phyloP scores from a whole-genome alignment of 2,329 filamentous ascomycete genomes.

The Colletotrichum graminicola region DNA sequence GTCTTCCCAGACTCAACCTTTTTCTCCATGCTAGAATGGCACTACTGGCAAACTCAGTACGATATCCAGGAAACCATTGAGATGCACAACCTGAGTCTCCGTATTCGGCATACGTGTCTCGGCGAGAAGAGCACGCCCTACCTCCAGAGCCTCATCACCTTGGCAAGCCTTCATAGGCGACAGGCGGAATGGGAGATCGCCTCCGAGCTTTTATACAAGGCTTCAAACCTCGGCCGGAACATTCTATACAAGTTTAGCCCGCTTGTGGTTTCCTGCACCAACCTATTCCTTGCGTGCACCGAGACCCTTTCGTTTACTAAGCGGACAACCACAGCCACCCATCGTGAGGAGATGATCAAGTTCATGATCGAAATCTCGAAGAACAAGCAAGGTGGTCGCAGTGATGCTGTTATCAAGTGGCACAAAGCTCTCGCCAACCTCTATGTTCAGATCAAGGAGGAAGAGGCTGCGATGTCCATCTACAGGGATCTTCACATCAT shows the following conservation, averaged over 20 bases:
- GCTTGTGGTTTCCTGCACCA: conserved; percentile 52
- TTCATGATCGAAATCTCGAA: conserved; percentile 55
- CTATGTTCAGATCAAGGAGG: conserved; percentile 53
- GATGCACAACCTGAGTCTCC: conserved; percentile 51
- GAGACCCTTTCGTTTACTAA: conserved; percentile 51
- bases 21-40: conserved; percentile 52
- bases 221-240: conserved; percentile 49
- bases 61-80: conserved; percentile 45
- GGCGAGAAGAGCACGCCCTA: conserved; percentile 52
- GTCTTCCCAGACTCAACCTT: conserved; percentile 53
- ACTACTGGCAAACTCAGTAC: conserved; percentile 48
- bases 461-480: conserved; percentile 49
- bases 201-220: conserved; percentile 53
- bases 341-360: conserved; percentile 54
- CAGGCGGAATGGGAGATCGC: conserved; percentile 45
- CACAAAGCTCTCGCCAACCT: conserved; percentile 53
- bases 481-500: conserved; percentile 53
- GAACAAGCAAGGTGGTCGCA: conserved; percentile 50
- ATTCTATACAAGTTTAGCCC: conserved; percentile 50
- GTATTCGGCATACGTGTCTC: conserved; percentile 52
- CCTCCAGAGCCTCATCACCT: conserved; percentile 53
- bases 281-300: conserved; percentile 52
- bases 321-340: conserved; percentile 52
- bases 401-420: conserved; percentile 54
- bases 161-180: conserved; percentile 50